Percentiles rank a stretch among this genome's conserved stretches.
Evolutionary conservation across 805 yeast species (phyloP).

Genomic region (Saitoella complicata): DNA sequence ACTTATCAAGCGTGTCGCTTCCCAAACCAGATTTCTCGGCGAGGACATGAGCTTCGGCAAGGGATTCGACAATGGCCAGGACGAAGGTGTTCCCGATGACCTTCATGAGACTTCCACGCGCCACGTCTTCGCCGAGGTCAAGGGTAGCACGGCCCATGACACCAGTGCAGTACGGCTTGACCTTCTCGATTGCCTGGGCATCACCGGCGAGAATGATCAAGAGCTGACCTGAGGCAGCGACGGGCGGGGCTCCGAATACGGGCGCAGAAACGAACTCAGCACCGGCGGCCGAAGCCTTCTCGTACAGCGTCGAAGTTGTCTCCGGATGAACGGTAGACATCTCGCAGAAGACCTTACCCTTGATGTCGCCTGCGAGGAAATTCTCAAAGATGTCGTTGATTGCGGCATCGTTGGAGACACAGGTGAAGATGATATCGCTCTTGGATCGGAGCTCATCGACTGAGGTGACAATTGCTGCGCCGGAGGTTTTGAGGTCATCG

Average conservation of each 20-base stretch:
- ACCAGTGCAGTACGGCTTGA: constrained; percentile 14
- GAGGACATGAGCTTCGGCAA: constrained; percentile 15
- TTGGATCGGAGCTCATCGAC: too few species aligned
- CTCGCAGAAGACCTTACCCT: constrained; percentile 11
- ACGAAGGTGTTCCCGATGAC: constrained; percentile 18
- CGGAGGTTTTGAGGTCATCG: too few species aligned
- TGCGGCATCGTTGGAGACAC: too few species aligned
- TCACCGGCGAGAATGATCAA: constrained; percentile 16
- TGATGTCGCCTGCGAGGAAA: too few species aligned
- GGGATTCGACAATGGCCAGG: constrained; percentile 17
- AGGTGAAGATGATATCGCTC: too few species aligned
- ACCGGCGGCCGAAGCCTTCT: constrained; percentile 9
- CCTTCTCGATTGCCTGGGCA: constrained; percentile 11
- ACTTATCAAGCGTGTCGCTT: constrained; percentile 10
- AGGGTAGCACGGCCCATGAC: constrained; percentile 17
- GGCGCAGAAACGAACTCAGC: constrained; percentile 16
- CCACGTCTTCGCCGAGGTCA: constrained; percentile 14
- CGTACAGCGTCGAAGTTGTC: constrained; percentile 11
- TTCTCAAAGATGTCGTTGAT: too few species aligned
- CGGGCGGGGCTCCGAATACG: constrained; percentile 19
- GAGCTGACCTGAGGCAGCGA: constrained; percentile 16
- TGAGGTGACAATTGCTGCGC: too few species aligned
- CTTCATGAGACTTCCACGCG: constrained; percentile 14
- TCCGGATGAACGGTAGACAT: constrained; percentile 18
- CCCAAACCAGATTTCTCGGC: constrained; percentile 17